Evolutionary conservation across 768 basidiomycete genomes (phyloP), one percentile per base, ranked within the genome.

Genomic region (Hydnomerulius pinastri): DNA sequence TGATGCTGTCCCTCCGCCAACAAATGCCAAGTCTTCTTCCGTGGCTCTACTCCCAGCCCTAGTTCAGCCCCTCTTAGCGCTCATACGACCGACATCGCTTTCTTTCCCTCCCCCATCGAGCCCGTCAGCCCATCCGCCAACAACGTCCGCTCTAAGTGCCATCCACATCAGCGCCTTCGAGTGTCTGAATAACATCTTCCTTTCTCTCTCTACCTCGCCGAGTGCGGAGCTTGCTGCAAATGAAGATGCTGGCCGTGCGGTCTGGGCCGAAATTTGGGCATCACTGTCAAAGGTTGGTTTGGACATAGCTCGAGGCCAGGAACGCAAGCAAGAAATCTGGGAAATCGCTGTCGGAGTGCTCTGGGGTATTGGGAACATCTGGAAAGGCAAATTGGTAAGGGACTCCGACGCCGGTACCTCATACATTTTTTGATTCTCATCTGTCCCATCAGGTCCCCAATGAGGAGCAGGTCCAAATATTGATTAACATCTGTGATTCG

Each of bases 151-250:
- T 9, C 79, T 98, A 38, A 81, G 88, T 54, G 82, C 87, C 6
- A 83, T 96, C 43, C 94, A 97, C 63, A 75, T 92, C 49, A 78
- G 85, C 55, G 90, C 92, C 9, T 76, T 95, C 23, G 92, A 96
- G 65, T 93, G 93, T 61, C 76, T 98, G 40, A 93, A 90, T 62
- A 97, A 98, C 62, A 76, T 94, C 32, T 87, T 96, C 60, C 74
- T 95, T 29, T 85, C 92, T 3, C 75, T 89, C 11, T 77, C 84
- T 3, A 73, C 79, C 0, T 68, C 75, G 4, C 70, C 77, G 2
- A 76, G 74, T 44, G 56, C 73, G 23, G 68, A 59, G 4, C 64
- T 78, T 10, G 57, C 73, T 11, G 69, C 72, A 3, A 81, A 86
- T 42, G 68, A 70, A 13, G 72, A 75, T 18, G 73, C 69, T 3